These are phyloP conservation scores for Cudoniella acicularis DNA, from an alignment of 495 filamentous ascomycete genomes.

Conservation along the genomic window DNA sequence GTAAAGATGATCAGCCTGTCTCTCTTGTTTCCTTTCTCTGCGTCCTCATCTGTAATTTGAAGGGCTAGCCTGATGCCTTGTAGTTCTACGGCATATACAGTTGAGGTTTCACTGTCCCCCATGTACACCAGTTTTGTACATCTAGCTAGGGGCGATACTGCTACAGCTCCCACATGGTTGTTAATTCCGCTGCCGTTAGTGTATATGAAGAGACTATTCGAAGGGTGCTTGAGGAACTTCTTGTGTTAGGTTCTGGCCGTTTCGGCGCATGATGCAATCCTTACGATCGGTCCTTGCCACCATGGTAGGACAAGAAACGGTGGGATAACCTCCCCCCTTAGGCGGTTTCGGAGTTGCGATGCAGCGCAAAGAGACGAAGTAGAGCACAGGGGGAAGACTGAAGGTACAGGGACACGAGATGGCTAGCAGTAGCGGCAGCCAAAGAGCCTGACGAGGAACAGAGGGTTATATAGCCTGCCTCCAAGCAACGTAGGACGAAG, in stretches of 20 bases:
- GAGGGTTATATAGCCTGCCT: too few relatives aligned
- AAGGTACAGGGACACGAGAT: constrained; percentile 4
- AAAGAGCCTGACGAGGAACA: constrained; percentile 5
- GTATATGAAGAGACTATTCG: not conserved
- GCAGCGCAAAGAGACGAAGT: constrained; percentile 8
- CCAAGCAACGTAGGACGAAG: too few relatives aligned
- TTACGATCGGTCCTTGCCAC: not conserved
- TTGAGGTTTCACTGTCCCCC: constrained; percentile 27
- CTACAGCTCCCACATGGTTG: not conserved
- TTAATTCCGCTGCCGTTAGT: constrained; percentile 1
- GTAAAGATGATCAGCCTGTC: constrained; percentile 10
- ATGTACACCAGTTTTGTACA: not conserved
- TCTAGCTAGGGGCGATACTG: not conserved
- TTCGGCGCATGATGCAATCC: not conserved
- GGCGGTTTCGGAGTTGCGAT: not conserved
- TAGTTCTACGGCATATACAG: constrained; percentile 14
- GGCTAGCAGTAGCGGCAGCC: constrained; percentile 6
- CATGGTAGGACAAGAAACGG: not conserved
- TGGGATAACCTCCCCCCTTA: not conserved
- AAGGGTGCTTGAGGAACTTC: not conserved
- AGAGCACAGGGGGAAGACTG: constrained; percentile 10
- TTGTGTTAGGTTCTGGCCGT: not conserved
- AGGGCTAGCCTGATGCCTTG: constrained; percentile 17
- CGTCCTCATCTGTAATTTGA: constrained; percentile 12
- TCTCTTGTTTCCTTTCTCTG: constrained; percentile 14